Base-by-base conservation (phyloP, 2,329 filamentous ascomycete species). In the Curvularia hawaiiensis region DNA sequence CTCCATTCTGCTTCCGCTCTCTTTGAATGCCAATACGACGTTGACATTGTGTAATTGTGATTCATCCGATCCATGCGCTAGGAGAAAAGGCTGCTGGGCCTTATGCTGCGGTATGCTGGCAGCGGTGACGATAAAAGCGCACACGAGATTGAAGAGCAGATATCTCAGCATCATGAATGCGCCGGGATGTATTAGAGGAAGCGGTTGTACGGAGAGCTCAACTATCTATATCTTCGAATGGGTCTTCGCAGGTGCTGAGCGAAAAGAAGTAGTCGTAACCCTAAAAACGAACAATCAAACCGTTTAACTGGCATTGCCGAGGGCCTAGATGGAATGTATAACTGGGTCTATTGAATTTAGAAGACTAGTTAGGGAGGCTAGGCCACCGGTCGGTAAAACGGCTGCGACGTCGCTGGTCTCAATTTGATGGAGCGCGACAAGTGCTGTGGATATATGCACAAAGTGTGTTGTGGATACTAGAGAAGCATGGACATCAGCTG, bases 1-100 rank as follows among this genome's bases (percentile, higher is more conserved):
- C 43, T 62, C 63, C 50, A 52, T 46, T 10, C 54, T 52, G 30
- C 51, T 61, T 35, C 54, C 59, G 14, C 28, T 51, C 12, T 55
- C 43, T 44, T 52, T 63, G 18, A 64, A 61, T 6, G 43, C 56
- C 9, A 70, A 55, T n/a, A 68, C 62, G 6, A 64, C 61, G 4
- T 41, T 46, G 24, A 54, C 20, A 24, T 24, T 24, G 22, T 24
- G 22, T 24, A 24, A 24, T 18, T 52, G 9, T 12, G 24, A 28
- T 30, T 16, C 11, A 49, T 10, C 14, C 35, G 16, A 16, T 44
- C 48, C 44, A n/a, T 40, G n/a, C n/a, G 49, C 46, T 35, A 22
- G 35, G 22, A 51, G 11, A 38, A 64, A 50, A 39, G 54, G 56
- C 35, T 54, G 45, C 51, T 66, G 64, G 20, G 18, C 49, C 22